phyloP scores from a whole-genome alignment of 805 yeast species.

The Teunomyces atbi region DNA sequence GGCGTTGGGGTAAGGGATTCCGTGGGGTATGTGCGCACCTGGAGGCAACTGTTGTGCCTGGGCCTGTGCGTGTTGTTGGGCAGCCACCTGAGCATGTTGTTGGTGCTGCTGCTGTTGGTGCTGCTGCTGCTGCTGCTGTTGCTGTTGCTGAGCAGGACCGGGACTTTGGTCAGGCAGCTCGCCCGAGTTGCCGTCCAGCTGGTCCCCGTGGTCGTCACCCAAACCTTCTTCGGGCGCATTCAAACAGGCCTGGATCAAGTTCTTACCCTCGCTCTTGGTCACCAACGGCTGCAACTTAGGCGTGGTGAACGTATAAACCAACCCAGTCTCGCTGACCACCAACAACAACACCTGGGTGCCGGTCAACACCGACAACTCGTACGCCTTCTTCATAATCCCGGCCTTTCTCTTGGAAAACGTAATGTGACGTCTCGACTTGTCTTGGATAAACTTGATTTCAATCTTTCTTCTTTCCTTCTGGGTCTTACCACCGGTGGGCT shows the following conservation, averaged over 20 bases:
- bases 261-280: constrained; percentile 95
- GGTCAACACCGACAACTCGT: constrained; percentile 91
- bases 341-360: constrained; percentile 95
- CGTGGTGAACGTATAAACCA: constrained; percentile 97
- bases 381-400: constrained; percentile 99
- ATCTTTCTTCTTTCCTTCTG: constrained; percentile 76
- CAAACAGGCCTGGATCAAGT: constrained; percentile 92
- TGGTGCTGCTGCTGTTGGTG: constrained; percentile 25
- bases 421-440: constrained; percentile 95
- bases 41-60: constrained; percentile 36
- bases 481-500: constrained; percentile 44
- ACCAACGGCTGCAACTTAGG: constrained; percentile 98
- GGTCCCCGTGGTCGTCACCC: constrained; percentile 59
- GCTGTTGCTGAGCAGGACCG: constrained; percentile 5
- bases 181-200: constrained; percentile 48
- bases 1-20: constrained; percentile 44
- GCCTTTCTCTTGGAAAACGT: constrained; percentile 98
- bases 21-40: constrained; percentile 41
- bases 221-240: constrained; percentile 91
- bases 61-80: constrained; percentile 32
- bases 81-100: constrained; percentile 17
- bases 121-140: constrained; percentile 28
- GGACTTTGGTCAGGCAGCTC: constrained; percentile 43
- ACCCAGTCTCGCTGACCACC: constrained; percentile 97
- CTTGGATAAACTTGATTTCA: constrained; percentile 96